These are phyloP conservation scores for Sugiyamaella valdiviana DNA, from an alignment of 805 yeast genomes.

Conservation along the genomic window DNA sequence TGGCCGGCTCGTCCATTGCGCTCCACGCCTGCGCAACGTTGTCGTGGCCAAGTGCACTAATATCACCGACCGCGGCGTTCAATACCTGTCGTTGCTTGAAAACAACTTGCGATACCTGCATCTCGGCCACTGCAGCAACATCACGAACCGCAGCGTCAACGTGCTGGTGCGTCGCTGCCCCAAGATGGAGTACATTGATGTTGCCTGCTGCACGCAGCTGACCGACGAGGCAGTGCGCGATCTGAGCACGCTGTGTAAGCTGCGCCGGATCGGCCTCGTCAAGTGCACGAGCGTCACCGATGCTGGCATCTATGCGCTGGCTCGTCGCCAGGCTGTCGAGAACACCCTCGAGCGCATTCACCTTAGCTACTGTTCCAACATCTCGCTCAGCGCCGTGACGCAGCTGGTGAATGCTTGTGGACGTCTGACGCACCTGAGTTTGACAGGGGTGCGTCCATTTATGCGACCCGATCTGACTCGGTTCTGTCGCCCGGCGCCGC, in stretches of 20 bases:
- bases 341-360: constrained; percentile 90
- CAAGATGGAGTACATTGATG: constrained; percentile 83
- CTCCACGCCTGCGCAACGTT: constrained; percentile 83
- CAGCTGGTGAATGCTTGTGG: constrained; percentile 74
- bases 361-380: constrained; percentile 79
- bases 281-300: constrained; percentile 87
- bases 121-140: constrained; percentile 85
- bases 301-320: constrained; percentile 63
- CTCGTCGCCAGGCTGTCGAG: constrained; percentile 56
- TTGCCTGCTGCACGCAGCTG: constrained; percentile 88
- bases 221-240: constrained; percentile 78
- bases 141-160: constrained; percentile 83
- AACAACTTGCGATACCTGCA: constrained; percentile 82
- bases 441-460: constrained; percentile 90
- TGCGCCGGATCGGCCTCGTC: constrained; percentile 88
- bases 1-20: constrained; percentile 60
- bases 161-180: constrained; percentile 70
- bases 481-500: constrained; percentile 88
- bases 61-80: constrained; percentile 74
- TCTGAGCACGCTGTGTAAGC: constrained; percentile 66
- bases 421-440: constrained; percentile 77
- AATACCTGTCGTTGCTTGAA: constrained; percentile 66
- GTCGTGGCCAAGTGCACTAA: constrained; percentile 83
- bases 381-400: constrained; percentile 72
- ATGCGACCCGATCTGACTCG: constrained; percentile 76